Evolutionary conservation across 2,329 filamentous ascomycete species (phyloP).

Genomic region (Decorospora gaudefroyi): DNA sequence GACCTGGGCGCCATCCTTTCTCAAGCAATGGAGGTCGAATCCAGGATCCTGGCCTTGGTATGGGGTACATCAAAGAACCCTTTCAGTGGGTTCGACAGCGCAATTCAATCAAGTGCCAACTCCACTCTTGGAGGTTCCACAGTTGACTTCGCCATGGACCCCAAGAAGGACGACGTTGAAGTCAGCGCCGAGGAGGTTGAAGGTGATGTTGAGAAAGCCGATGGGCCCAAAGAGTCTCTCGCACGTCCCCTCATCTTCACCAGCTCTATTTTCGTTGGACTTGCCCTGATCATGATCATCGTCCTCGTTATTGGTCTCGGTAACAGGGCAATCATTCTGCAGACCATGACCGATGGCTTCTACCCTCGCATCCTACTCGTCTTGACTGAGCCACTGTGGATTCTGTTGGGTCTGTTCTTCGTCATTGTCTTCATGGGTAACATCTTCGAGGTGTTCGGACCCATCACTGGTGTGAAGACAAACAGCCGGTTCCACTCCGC

Average conservation of each 20-base stretch:
- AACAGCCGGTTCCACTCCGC: slow-evolving; percentile 83
- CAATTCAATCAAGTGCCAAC: slow-evolving; percentile 28
- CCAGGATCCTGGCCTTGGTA: slow-evolving; percentile 72
- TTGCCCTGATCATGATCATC: slow-evolving; percentile 57
- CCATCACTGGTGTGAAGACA: slow-evolving; percentile 69
- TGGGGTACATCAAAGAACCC: slow-evolving; percentile 57
- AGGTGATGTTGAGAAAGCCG: slow-evolving; percentile 38
- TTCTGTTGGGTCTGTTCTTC: slow-evolving; percentile 57
- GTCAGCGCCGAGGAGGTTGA: slow-evolving; percentile 28
- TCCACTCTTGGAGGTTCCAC: slow-evolving; percentile 38
- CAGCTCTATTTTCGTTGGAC: slow-evolving; percentile 59
- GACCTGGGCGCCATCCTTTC: slow-evolving; percentile 71
- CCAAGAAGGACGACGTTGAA: slow-evolving; percentile 16
- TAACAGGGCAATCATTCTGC: slow-evolving; percentile 58
- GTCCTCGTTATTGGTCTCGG: slow-evolving; percentile 60
- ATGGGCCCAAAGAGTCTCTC: slow-evolving; percentile 47
- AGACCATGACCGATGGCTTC: slow-evolving; percentile 57
- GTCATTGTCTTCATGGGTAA: slow-evolving; percentile 19
- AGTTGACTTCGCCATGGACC: slow-evolving; percentile 11
- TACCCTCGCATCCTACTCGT: slow-evolving; percentile 61
- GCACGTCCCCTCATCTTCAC: slow-evolving; percentile 56
- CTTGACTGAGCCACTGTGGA: slow-evolving; percentile 51
- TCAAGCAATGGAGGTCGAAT: slow-evolving; percentile 72
- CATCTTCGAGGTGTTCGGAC: slow-evolving; percentile 67
- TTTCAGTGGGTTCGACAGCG: slow-evolving; percentile 51